Evolutionary conservation across 1,139 yeast genomes (phyloP), one percentile per base, ranked within the genome.

Genomic region (Suhomyces kunorum): DNA sequence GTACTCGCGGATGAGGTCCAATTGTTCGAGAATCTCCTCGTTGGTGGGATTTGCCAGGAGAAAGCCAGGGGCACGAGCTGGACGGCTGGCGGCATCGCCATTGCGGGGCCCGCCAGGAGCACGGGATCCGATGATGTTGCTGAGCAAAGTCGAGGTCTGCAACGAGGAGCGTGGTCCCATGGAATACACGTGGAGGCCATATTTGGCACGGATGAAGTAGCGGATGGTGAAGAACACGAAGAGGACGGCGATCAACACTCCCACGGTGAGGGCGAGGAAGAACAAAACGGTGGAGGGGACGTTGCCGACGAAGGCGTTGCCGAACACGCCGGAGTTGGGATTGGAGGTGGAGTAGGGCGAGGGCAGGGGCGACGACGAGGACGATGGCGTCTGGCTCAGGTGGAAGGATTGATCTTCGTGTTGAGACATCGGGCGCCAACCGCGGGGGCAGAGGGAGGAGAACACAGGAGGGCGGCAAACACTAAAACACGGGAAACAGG

Each of bases 241-340:
- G 25, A 78, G 57, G 0, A 68, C 24, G 8, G 84, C 83, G 39
- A 80, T 78, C 28, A 73, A 54, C 8, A 78, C 74, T 6, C 86
- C 87, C n/a, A 80, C 77, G 1, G 81, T 76, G 28, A 81, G 66
- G 0, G 87, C 86, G 18, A 81, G 61, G 56, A 80, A 79, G 59
- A 81, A 81, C 25, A 81, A 59, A 17, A 80, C 78, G 2, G 84
- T 78, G 1, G 85, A 78, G 1, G 85, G 84, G 7, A 74, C 64
- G 49, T 64, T 67, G 3, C 75, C 74, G 8, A 66, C 67, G 45
- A 68, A 68, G 4, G 70, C 53, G 7, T 52, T 28, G 19, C 46
- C 26, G 23, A 34, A 34, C 6, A 28, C 23, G 19, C 29, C 28
- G 15, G 32, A 15, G 24, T 20, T 20, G 24, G 25, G 30, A 12